A percentile compares a stretch with the other conserved stretches of the same genome.
Conservation (phyloP, 805 yeast species). For the Torulaspora delbrueckii region DNA sequence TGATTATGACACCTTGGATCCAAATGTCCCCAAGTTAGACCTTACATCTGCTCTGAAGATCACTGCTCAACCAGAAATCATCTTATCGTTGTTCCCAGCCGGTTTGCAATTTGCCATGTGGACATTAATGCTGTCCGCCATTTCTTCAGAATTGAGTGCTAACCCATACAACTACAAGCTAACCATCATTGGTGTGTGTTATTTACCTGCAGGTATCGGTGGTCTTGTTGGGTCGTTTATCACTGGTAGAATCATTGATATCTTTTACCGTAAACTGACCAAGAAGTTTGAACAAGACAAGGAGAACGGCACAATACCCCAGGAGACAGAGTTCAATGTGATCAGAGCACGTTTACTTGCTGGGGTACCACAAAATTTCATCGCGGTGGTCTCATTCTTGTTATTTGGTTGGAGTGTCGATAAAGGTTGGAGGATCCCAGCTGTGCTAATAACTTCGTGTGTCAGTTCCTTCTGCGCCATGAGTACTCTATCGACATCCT, state of each 20-base stretch:
- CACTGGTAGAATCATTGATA: conserved; percentile 55
- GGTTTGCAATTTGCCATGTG: conserved; percentile 63
- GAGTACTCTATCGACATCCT: conserved; percentile 50
- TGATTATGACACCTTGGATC: conserved; percentile 29
- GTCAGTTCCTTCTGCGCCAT: conserved; percentile 55
- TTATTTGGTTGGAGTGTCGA: conserved; percentile 74
- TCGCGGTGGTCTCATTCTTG: conserved; percentile 41
- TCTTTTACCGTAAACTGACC: conserved; percentile 40
- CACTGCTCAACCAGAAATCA: conserved; percentile 42
- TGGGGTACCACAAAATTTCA: conserved; percentile 41
- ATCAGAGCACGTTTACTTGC: conserved; percentile 49
- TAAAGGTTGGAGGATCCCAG: conserved; percentile 43
- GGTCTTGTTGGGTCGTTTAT: conserved; percentile 57
- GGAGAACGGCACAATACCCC: conserved; percentile 24
- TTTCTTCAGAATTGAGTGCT: conserved; percentile 49
- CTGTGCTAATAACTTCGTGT: conserved; percentile 53
- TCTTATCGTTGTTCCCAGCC: conserved; percentile 50
- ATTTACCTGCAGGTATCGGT: conserved; percentile 68
- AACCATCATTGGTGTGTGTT: conserved; percentile 61
- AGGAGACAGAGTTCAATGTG: conserved; percentile 43
- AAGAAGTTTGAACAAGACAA: conserved; percentile 19
- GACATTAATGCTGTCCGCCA: conserved; percentile 62
- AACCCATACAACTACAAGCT: conserved; percentile 47
- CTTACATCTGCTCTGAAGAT: conserved; percentile 42
- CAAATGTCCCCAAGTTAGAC: conserved; percentile 27